phyloP scores from a whole-genome alignment of 2,329 filamentous ascomycete genomes.

The Aureobasidium vineae region DNA sequence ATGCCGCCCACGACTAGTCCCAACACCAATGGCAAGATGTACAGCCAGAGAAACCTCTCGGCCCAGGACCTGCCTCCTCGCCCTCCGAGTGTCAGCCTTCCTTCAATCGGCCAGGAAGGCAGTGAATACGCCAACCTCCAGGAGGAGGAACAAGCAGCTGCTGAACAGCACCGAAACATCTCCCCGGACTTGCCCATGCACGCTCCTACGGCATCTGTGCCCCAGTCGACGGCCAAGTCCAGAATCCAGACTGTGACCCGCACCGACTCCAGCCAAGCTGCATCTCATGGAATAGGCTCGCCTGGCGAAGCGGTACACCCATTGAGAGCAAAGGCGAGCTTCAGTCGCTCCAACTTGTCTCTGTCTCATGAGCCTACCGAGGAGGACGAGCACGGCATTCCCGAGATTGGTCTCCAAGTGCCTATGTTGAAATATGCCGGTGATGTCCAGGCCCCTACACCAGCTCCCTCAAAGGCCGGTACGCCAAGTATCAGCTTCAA shows the following conservation, averaged over 20 bases:
- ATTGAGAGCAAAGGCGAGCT: constrained; percentile 63
- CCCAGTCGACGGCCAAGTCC: constrained; percentile 76
- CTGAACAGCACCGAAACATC: constrained; percentile 74
- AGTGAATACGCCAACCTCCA: constrained; percentile 73
- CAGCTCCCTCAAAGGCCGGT: constrained; percentile 50
- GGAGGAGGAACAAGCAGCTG: constrained; percentile 47
- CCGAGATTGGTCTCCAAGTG: constrained; percentile 86
- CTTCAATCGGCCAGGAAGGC: constrained; percentile 85
- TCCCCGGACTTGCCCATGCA: constrained; percentile 80
- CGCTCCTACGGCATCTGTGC: constrained; percentile 83
- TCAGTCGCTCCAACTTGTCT: constrained; percentile 48
- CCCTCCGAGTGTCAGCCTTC: constrained; percentile 74
- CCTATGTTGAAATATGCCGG: constrained; percentile 92
- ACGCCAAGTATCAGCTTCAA: constrained; percentile 52
- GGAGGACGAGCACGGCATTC: constrained; percentile 77
- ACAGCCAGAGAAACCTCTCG: constrained; percentile 37
- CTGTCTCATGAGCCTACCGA: constrained; percentile 57
- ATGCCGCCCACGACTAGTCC: constrained; percentile 50
- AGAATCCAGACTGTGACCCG: constrained; percentile 81
- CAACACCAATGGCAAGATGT: constrained; percentile 39
- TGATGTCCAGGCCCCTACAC: constrained; percentile 93
- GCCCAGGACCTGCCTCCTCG: constrained; percentile 60
- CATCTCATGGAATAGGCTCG: constrained; percentile 78
- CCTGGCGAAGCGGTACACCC: constrained; percentile 53
- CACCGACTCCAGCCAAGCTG: constrained; percentile 85